phyloP scores from a whole-genome alignment of 2,329 filamentous ascomycete genomes.

The Mollisia scopiformis region DNA sequence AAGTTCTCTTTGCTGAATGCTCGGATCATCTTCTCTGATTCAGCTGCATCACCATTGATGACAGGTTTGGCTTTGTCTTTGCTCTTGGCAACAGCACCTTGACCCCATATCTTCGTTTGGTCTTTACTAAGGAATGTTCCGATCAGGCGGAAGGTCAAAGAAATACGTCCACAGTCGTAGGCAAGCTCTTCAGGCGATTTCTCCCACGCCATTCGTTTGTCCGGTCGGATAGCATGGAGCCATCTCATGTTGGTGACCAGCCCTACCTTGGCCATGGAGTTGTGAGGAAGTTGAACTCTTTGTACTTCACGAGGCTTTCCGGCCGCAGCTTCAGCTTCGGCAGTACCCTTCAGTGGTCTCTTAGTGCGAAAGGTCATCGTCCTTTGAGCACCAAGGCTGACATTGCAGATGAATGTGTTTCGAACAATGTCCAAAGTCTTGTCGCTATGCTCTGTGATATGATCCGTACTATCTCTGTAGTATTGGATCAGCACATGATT shows the following conservation, averaged over 20 bases:
- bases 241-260: constrained; percentile 80
- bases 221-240: constrained; percentile 89
- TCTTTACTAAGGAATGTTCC: constrained; percentile 77
- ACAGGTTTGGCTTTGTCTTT: constrained; percentile 62
- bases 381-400: constrained; percentile 89
- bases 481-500: constrained; percentile 94
- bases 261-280: constrained; percentile 85
- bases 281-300: constrained; percentile 79
- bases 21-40: constrained; percentile 70
- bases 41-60: constrained; percentile 68
- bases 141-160: constrained; percentile 87
- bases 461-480: constrained; percentile 87
- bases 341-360: constrained; percentile 52
- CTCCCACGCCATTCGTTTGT: constrained; percentile 72
- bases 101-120: constrained; percentile 81
- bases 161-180: constrained; percentile 78
- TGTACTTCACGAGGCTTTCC: constrained; percentile 39
- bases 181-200: constrained; percentile 73
- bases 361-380: constrained; percentile 91
- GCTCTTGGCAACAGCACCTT: constrained; percentile 77
- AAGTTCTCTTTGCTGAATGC: constrained; percentile 90
- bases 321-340: constrained; percentile 24
- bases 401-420: constrained; percentile 84
- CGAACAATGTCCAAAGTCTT: constrained; percentile 91
- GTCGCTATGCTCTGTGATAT: constrained; percentile 95